These are phyloP conservation scores for Sclerotinia trifoliorum DNA, from an alignment of 2,329 filamentous ascomycete species.

Conservation along the genomic window DNA sequence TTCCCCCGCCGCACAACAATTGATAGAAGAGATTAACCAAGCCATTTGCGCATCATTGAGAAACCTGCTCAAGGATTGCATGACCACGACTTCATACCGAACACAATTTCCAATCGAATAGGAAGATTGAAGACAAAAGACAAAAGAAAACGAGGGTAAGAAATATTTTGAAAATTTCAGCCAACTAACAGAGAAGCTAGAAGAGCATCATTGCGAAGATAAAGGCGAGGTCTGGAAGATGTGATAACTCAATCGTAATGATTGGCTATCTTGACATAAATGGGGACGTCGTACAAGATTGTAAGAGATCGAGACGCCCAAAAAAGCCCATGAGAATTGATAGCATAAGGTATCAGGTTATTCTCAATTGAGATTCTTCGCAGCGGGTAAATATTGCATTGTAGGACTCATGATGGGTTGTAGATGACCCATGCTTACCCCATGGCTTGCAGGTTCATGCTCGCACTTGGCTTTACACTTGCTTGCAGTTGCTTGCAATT, in stretches of 20 bases:
- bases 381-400: conserved; percentile 21
- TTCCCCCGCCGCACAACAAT: conserved; percentile 34
- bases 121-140: neutral
- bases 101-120: conserved; percentile 20
- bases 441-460: conserved; percentile 1
- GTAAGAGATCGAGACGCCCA: conserved; percentile 19
- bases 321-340: conserved; percentile 14
- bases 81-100: conserved; percentile 36
- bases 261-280: conserved; percentile 19
- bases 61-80: conserved; percentile 39
- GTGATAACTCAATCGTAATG: conserved; percentile 13
- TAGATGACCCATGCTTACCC: conserved; percentile 12
- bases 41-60: conserved; percentile 38
- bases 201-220: conserved; percentile 3
- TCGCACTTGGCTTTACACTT: neutral
- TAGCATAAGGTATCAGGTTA: neutral
- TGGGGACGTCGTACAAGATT: conserved; percentile 5
- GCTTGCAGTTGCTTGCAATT: neutral
- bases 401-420: conserved; percentile 14
- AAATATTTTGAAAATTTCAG: neutral
- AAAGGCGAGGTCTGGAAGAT: conserved; percentile 6
- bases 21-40: conserved; percentile 36
- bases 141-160: conserved; percentile 9
- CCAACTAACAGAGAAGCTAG: conserved; percentile 2
- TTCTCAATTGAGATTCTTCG: conserved; percentile 2